Evolutionary conservation across 2,329 filamentous ascomycete species (phyloP).

Genomic region (Calonectria hawksworthii): DNA sequence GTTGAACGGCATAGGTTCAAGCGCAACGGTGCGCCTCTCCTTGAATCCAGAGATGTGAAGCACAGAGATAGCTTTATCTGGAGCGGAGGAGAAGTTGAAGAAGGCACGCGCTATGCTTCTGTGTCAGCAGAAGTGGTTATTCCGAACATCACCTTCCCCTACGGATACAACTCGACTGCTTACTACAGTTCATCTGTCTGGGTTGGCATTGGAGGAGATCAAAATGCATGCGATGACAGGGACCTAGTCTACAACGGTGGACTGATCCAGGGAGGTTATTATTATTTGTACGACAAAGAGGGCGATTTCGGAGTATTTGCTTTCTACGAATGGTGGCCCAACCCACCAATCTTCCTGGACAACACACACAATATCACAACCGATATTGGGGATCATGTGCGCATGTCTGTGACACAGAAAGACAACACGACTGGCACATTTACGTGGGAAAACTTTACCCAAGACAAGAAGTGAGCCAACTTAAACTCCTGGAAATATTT

Average conservation of each 20-base stretch:
- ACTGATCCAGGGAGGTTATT: slow-evolving; percentile 20
- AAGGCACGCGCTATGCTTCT: slow-evolving; percentile 13
- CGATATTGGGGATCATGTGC: slow-evolving; percentile 23
- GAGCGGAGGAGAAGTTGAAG: slow-evolving; percentile 17
- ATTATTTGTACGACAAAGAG: slow-evolving; percentile 18
- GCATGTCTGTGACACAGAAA: slow-evolving; percentile 22
- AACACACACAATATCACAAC: slow-evolving; percentile 14
- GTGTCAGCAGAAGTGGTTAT: slow-evolving; percentile 24
- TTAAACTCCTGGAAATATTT: too few species aligned
- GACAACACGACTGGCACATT: slow-evolving; percentile 20
- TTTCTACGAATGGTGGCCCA: slow-evolving; percentile 26
- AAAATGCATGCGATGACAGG: slow-evolving; percentile 14
- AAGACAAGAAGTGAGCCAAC: background rate
- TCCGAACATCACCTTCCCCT: slow-evolving; percentile 27
- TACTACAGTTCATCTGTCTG: slow-evolving; percentile 24
- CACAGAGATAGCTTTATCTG: background rate
- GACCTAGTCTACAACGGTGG: background rate
- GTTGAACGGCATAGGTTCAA: background rate
- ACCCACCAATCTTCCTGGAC: slow-evolving; percentile 14
- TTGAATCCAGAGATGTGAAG: slow-evolving; percentile 3
- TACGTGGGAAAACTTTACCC: slow-evolving; percentile 23
- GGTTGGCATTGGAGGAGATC: slow-evolving; percentile 23
- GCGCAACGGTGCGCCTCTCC: background rate
- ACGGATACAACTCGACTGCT: slow-evolving; percentile 25
- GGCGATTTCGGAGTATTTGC: slow-evolving; percentile 27